A percentile compares a stretch with the other conserved stretches of the same genome.
Evolutionary conservation across 305 asterid genomes (phyloP).

Genomic region (Withania somnifera): DNA sequence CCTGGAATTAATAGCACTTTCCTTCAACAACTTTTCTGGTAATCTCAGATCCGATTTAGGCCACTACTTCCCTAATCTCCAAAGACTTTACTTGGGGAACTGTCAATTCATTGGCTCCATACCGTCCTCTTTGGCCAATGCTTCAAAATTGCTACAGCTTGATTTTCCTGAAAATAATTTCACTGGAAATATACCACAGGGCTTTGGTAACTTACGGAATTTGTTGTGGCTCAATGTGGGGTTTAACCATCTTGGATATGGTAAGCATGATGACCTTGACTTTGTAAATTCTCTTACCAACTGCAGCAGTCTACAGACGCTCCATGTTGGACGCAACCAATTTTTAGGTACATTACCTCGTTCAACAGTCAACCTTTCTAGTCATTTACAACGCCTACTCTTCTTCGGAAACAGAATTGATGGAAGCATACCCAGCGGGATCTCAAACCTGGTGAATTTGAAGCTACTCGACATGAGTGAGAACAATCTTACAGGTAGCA

Average conservation of each 20-base stretch:
- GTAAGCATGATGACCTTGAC: conserved; percentile 5
- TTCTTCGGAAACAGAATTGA: conserved; percentile 5
- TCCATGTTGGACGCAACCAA: conserved; percentile 4
- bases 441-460: conserved; percentile 18
- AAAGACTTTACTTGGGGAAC: conserved; percentile 7
- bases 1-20: conserved; percentile 16
- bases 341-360: conserved; percentile 10
- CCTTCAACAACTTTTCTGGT: conserved; percentile 28
- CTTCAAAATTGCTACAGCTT: conserved; percentile 12
- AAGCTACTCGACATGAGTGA: neutral
- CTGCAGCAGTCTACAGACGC: conserved; percentile 13
- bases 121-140: conserved; percentile 19
- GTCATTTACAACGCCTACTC: conserved; percentile 6
- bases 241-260: conserved; percentile 13
- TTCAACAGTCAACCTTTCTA: conserved; percentile 17
- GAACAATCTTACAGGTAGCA: conserved; percentile 13
- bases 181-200: conserved; percentile 14
- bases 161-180: conserved; percentile 12
- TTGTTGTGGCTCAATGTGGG: neutral
- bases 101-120: conserved; percentile 17
- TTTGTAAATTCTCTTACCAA: conserved; percentile 16
- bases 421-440: conserved; percentile 29
- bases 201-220: conserved; percentile 9
- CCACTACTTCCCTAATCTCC: conserved; percentile 14
- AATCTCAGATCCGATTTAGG: conserved; percentile 11